These are phyloP conservation scores for Acanthamoeba lenticulata DNA, from an alignment of 208 protist species.

Conservation along the genomic window DNA sequence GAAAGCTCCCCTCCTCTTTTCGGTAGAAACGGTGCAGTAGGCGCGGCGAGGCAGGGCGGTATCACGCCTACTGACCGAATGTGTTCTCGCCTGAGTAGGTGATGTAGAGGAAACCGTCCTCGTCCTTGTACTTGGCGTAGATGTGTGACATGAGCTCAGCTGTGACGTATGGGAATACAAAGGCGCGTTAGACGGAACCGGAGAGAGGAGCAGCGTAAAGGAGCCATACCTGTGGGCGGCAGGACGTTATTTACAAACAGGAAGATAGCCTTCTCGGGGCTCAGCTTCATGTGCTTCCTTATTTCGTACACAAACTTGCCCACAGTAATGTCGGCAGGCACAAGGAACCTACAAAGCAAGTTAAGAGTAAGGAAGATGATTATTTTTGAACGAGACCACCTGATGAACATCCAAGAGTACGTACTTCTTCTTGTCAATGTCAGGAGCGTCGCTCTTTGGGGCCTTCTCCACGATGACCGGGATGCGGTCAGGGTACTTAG, in stretches of 20 bases:
- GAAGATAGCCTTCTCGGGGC: slow-evolving; percentile 86
- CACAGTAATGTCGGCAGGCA: slow-evolving; percentile 84
- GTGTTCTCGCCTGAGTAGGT: slow-evolving; percentile 84
- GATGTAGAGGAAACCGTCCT: slow-evolving; percentile 85
- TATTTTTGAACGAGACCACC: no score
- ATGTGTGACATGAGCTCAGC: slow-evolving; percentile 84
- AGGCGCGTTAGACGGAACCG: background rate
- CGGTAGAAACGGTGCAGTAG: background rate
- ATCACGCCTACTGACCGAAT: slow-evolving; percentile 73
- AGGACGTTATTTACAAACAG: slow-evolving; percentile 86
- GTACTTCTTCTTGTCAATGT: slow-evolving; percentile 87
- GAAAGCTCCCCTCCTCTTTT: no score
- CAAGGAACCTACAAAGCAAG: slow-evolving; percentile 68
- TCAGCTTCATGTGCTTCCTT: slow-evolving; percentile 84
- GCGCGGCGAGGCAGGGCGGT: background rate
- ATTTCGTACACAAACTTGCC: slow-evolving; percentile 87
- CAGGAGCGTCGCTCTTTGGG: slow-evolving; percentile 81
- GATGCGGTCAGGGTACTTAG: slow-evolving; percentile 84
- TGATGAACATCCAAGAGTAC: background rate
- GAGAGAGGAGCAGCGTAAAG: background rate
- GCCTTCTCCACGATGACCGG: slow-evolving; percentile 86
- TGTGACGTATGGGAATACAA: background rate
- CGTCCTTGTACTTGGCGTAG: slow-evolving; percentile 83
- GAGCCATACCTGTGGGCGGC: slow-evolving; percentile 77
- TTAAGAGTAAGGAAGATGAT: background rate